Evolutionary conservation across 176 grass and related monocot species (phyloP).

Genomic region (Stipa capillata): DNA sequence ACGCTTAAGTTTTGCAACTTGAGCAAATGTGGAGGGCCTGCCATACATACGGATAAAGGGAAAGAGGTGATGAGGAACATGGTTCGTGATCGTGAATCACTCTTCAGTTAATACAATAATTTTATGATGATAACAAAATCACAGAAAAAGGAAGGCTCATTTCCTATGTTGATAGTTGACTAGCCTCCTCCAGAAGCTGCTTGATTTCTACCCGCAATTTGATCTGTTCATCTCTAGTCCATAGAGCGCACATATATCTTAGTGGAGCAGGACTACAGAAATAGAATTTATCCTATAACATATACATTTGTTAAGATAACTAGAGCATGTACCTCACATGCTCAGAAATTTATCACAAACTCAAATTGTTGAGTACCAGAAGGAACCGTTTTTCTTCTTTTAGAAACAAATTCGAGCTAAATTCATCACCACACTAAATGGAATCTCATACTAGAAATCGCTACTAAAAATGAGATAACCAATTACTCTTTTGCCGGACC

Average conservation of each 20-base stretch:
- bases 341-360: neutral
- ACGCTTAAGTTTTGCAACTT: conserved; percentile 64
- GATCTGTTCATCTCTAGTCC: conserved; percentile 47
- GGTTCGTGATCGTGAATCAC: neutral
- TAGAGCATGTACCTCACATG: neutral
- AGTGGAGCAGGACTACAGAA: neutral
- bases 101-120: neutral
- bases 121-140: neutral
- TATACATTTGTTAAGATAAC: neutral
- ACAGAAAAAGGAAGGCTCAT: neutral
- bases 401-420: neutral
- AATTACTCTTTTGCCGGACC: neutral
- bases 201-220: conserved; percentile 55
- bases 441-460: too few species aligned
- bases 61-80: neutral
- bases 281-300: too few species aligned
- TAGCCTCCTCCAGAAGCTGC: conserved; percentile 72
- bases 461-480: neutral
- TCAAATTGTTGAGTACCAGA: neutral
- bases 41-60: neutral
- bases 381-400: too few species aligned
- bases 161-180: conserved; percentile 40
- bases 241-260: neutral
- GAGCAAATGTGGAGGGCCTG: conserved; percentile 77
- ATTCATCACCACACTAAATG: neutral